A percentile compares a stretch with the other conserved stretches of the same genome.
Evolutionary conservation across 2,329 filamentous ascomycete species (phyloP).

Genomic region (Tolypocladium endophyticum): DNA sequence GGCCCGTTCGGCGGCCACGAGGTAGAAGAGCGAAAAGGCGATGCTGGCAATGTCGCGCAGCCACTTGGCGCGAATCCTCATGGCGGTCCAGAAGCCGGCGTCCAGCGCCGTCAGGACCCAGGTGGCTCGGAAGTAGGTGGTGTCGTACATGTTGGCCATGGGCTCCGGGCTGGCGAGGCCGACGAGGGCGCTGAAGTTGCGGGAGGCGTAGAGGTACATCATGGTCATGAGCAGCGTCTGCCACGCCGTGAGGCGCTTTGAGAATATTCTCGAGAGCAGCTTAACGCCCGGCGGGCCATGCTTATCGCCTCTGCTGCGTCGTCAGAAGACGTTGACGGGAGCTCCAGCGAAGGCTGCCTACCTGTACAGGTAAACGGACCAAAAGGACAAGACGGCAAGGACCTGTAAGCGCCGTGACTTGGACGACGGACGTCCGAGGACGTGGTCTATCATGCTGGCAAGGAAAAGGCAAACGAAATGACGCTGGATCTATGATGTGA

Average conservation of each 20-base stretch:
- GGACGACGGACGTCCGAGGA: constrained; percentile 79
- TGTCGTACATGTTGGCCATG: constrained; percentile 84
- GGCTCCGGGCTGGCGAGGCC: constrained; percentile 89
- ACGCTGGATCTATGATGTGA: neutral
- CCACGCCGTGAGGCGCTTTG: constrained; percentile 70
- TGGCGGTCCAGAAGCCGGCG: constrained; percentile 96
- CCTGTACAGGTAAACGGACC: constrained; percentile 76
- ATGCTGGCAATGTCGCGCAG: constrained; percentile 73
- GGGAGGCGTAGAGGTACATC: constrained; percentile 80
- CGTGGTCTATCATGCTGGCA: constrained; percentile 63
- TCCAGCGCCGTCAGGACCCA: constrained; percentile 94
- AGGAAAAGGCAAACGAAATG: neutral
- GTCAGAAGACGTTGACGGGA: neutral
- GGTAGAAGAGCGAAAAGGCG: constrained; percentile 79
- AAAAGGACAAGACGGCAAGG: constrained; percentile 81
- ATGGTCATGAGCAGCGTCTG: constrained; percentile 81
- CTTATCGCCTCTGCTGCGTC: constrained; percentile 56
- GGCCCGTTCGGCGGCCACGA: constrained; percentile 84
- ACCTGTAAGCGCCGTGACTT: constrained; percentile 91
- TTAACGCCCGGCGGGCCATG: constrained; percentile 78
- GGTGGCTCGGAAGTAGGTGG: constrained; percentile 88
- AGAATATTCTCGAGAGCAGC: constrained; percentile 59
- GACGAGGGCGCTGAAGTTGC: constrained; percentile 88
- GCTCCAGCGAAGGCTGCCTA: constrained; percentile 23
- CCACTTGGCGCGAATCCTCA: constrained; percentile 75